Evolutionary conservation across 2,329 filamentous ascomycete genomes (phyloP).

Genomic region (Emmonsia crescens): DNA sequence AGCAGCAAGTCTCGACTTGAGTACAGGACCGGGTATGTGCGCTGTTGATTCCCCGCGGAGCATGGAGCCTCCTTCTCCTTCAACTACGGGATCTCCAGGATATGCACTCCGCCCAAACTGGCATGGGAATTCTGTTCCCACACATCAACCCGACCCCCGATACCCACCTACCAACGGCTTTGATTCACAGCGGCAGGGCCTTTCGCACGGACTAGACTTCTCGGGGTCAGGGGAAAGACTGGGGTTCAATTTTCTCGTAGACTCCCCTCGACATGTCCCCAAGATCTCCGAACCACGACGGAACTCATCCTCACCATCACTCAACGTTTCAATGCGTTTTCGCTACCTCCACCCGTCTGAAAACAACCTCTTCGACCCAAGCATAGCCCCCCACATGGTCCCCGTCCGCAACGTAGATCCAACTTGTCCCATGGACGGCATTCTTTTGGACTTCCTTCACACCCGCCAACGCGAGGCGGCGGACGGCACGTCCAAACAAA

Average conservation of each 20-base stretch:
- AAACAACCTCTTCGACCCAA: slow-evolving; percentile 5
- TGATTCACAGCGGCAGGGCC: slow-evolving; percentile 32
- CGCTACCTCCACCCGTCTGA: slow-evolving; percentile 11
- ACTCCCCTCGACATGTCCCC: slow-evolving; percentile 43
- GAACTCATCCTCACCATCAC: slow-evolving; percentile 17
- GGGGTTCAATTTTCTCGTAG: slow-evolving; percentile 62
- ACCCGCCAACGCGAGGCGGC: slow-evolving; percentile 56
- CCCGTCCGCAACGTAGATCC: slow-evolving; percentile 52
- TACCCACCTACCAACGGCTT: slow-evolving; percentile 32
- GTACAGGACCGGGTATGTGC: background rate
- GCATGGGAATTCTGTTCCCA: slow-evolving; percentile 1
- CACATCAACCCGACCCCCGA: slow-evolving; percentile 10
- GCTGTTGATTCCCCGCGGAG: slow-evolving; percentile 20
- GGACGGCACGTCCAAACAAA: slow-evolving; percentile 52
- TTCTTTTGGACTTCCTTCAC: slow-evolving; percentile 70
- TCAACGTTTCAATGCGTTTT: slow-evolving; percentile 16
- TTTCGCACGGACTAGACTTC: slow-evolving; percentile 48
- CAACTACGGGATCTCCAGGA: background rate
- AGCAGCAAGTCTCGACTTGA: slow-evolving; percentile 8
- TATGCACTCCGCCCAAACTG: slow-evolving; percentile 5
- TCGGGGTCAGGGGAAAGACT: slow-evolving; percentile 51
- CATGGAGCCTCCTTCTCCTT: slow-evolving; percentile 36
- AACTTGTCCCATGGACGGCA: slow-evolving; percentile 65
- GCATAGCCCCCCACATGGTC: slow-evolving; percentile 14
- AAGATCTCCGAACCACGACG: slow-evolving; percentile 39